A percentile compares a stretch with the other conserved stretches of the same genome.
These are phyloP conservation scores for Suhomyces ambrosiae DNA, from an alignment of 1,139 yeast genomes.

Conservation along the genomic window DNA sequence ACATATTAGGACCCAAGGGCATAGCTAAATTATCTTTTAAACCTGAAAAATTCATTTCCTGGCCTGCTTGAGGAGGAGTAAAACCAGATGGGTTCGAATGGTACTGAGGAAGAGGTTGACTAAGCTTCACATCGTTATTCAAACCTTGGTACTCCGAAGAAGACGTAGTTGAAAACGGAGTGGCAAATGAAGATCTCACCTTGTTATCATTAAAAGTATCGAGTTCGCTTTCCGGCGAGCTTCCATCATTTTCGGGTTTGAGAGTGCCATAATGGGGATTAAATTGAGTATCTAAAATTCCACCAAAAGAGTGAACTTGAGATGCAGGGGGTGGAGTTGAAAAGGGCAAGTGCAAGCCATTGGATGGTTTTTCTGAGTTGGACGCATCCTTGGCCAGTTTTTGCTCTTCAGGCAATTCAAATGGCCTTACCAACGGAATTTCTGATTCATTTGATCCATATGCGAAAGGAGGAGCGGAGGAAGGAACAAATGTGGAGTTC, in stretches of 20 bases:
- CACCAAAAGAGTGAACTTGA: constrained; percentile 24
- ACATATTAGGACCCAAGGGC: constrained; percentile 12
- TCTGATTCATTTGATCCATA: constrained; percentile 20
- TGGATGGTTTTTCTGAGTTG: constrained; percentile 2
- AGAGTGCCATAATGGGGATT: constrained; percentile 15
- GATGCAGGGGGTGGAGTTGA: constrained; percentile 26
- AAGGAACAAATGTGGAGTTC: constrained; percentile 33
- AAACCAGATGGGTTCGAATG: constrained; percentile 3
- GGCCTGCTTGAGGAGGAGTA: constrained; percentile 6
- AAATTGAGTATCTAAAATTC: constrained; percentile 24
- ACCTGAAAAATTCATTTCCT: constrained; percentile 5
- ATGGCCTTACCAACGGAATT: constrained; percentile 31
- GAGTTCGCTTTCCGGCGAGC: constrained; percentile 9
- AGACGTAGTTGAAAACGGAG: constrained; percentile 5
- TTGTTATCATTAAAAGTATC: constrained; percentile 6
- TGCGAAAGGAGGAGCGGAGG: constrained; percentile 41
- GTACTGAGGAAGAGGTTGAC: constrained; percentile 5
- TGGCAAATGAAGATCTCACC: constrained; percentile 4
- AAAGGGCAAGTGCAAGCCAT: constrained; percentile 25
- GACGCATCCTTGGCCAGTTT: constrained; percentile 3
- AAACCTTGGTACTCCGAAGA: constrained; percentile 4
- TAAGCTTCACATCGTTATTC: constrained; percentile 3
- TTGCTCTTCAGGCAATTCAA: constrained; percentile 32
- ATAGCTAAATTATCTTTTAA: constrained; percentile 8
- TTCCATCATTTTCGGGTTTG: constrained; percentile 3